A percentile compares a stretch with the other conserved stretches of the same genome.
These are phyloP conservation scores for Fusarium chuoi DNA, from an alignment of 2,329 filamentous ascomycete species.

Conservation along the genomic window DNA sequence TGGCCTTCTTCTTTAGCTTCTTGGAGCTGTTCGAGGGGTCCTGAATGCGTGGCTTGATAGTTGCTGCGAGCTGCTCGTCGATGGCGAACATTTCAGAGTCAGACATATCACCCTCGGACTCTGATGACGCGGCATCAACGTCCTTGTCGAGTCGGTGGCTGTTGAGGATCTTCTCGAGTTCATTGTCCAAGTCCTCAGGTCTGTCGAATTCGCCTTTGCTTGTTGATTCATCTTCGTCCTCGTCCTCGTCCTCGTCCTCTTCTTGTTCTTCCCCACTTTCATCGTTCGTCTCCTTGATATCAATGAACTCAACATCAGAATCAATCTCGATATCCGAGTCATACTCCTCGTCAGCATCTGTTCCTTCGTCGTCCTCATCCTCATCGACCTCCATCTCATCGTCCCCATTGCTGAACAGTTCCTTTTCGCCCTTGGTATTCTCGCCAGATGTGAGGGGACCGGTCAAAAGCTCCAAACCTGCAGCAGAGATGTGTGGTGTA, in stretches of 20 bases:
- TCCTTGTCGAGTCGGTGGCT: slow-evolving; percentile 74
- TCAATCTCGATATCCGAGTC: slow-evolving; percentile 61
- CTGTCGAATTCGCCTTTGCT: slow-evolving; percentile 55
- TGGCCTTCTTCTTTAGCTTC: slow-evolving; percentile 87
- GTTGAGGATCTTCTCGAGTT: slow-evolving; percentile 81
- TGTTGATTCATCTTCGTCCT: slow-evolving; percentile 53
- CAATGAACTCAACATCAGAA: slow-evolving; percentile 62
- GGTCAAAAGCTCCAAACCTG: slow-evolving; percentile 73
- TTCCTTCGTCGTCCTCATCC: slow-evolving; percentile 52
- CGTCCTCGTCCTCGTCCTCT: slow-evolving; percentile 58
- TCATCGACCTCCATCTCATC: slow-evolving; percentile 65
- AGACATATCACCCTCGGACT: slow-evolving; percentile 84
- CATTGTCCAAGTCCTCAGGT: slow-evolving; percentile 70
- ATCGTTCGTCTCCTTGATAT: slow-evolving; percentile 56
- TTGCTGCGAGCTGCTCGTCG: slow-evolving; percentile 83
- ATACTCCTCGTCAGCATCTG: slow-evolving; percentile 55
- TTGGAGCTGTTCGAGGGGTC: slow-evolving; percentile 69
- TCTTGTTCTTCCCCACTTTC: slow-evolving; percentile 55
- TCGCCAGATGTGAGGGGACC: slow-evolving; percentile 83
- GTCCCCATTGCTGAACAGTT: slow-evolving; percentile 80
- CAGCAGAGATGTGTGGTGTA: slow-evolving; percentile 76
- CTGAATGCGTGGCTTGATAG: slow-evolving; percentile 83
- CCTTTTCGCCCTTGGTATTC: slow-evolving; percentile 82
- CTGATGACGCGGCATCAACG: slow-evolving; percentile 63
- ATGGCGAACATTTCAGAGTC: slow-evolving; percentile 95